These are phyloP conservation scores for Clitopilus passeckerianus DNA, from an alignment of 768 basidiomycete species.

Conservation along the genomic window DNA sequence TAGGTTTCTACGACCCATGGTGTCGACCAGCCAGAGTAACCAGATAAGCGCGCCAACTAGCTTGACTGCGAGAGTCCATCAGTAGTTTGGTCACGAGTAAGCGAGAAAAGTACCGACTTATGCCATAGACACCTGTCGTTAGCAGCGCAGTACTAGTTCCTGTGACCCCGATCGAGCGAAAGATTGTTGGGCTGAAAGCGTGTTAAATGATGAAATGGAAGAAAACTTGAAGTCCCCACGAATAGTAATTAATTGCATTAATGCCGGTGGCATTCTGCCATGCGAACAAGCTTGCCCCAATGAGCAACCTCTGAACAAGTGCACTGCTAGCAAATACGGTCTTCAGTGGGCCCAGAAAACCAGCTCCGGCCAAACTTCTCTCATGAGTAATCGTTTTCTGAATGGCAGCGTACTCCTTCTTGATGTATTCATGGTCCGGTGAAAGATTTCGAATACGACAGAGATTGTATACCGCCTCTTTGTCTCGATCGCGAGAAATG, in stretches of 20 bases:
- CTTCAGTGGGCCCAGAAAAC: conserved; percentile 25
- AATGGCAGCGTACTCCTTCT: conserved; percentile 26
- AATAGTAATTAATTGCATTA: conserved; percentile 40
- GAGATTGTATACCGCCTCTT: conserved; percentile 25
- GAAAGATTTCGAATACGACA: conserved; percentile 26
- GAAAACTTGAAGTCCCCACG: conserved; percentile 10
- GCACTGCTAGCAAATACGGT: conserved; percentile 22
- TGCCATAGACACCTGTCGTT: conserved; percentile 46
- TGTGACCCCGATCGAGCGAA: conserved; percentile 39
- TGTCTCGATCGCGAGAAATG: conserved; percentile 26
- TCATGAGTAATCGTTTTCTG: conserved; percentile 25
- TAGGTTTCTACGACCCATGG: conserved; percentile 32
- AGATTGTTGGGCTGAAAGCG: conserved; percentile 33
- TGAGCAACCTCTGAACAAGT: conserved; percentile 26
- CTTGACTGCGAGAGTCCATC: conserved; percentile 17
- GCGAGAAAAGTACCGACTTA: conserved; percentile 24
- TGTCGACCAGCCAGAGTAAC: conserved; percentile 36
- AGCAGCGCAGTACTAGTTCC: conserved; percentile 30
- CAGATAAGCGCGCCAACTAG: conserved; percentile 32
- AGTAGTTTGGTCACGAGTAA: not conserved
- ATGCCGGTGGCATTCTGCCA: conserved; percentile 46
- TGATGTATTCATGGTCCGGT: conserved; percentile 21
- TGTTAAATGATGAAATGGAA: not conserved
- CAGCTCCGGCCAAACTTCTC: conserved; percentile 25
- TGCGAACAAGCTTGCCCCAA: conserved; percentile 33